Evolutionary conservation across 2,329 filamentous ascomycete species (phyloP), one percentile per base, ranked within the genome.

Genomic region (Trichoderma sp.): DNA sequence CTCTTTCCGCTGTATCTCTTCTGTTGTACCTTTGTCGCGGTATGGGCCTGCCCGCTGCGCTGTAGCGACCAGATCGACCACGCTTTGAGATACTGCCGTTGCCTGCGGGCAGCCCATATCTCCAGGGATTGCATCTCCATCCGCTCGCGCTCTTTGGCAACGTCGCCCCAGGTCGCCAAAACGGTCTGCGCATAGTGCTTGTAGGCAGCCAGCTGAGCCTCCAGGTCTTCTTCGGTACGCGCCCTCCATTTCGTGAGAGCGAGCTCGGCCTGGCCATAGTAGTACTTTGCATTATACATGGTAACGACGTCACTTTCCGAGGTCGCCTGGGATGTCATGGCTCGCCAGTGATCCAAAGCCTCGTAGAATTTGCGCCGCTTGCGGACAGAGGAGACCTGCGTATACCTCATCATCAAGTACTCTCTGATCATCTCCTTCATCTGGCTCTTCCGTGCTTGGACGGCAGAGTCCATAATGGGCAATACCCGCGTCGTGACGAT

Each of bases 1-100:
- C 75, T 72, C 56, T 71, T 73, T 62, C 78, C 75, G 7, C 72
- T 70, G 39, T 72, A 71, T 57, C 76, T 71, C 59, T 74, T 76
- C 64, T 74, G 72, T 19, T 68, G 68, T 15, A 75, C 75, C 62
- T 73, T 74, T 6, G 64, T 67, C 9, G 77, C 77, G 3, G 77
- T 78, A 60, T 79, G 77, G 10, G 73, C 77, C 57, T 78, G 76
- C 1, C 77, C 77, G 54, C 74, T 72, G 51, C 73, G 74, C 57
- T 78, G 77, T 30, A 79, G 58, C 12, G 76, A 72, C 19, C 75
- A 74, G 50, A 76, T 78, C 1, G 76, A 76, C 77, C 77, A 79
- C 9, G 66, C 66, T 61, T 78, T 78, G 21, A 78, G 60, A 57
- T 68, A 73, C 21, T 75, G 72, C 7, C 72, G 74, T 63, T 77